A percentile compares a stretch with the other conserved stretches of the same genome.
Evolutionary conservation across 2,329 filamentous ascomycete species (phyloP).

Genomic region (Ceratocystis variospora): DNA sequence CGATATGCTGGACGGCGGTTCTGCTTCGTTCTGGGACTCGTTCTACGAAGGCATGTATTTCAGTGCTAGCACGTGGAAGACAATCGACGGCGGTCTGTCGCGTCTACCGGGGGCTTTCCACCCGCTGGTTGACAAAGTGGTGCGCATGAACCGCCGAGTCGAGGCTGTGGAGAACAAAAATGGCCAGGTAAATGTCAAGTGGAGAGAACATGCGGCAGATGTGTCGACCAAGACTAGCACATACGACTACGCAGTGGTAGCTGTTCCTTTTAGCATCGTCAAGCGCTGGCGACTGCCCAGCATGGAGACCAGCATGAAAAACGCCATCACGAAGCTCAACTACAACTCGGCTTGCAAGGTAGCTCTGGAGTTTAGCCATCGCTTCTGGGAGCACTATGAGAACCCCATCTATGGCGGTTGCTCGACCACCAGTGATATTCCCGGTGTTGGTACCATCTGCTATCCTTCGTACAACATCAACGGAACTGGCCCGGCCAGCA

Average conservation of each 20-base stretch:
- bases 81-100: slow-evolving; percentile 42
- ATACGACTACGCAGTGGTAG: slow-evolving; percentile 54
- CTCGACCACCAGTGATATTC: slow-evolving; percentile 39
- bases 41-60: slow-evolving; percentile 23
- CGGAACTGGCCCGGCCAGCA: slow-evolving; percentile 45
- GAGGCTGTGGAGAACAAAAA: slow-evolving; percentile 38
- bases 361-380: slow-evolving; percentile 52
- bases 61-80: slow-evolving; percentile 20
- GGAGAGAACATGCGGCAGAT: slow-evolving; percentile 34
- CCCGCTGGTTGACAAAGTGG: slow-evolving; percentile 43
- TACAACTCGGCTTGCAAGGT: slow-evolving; percentile 42
- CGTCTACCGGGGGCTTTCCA: slow-evolving; percentile 48
- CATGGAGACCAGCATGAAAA: slow-evolving; percentile 30
- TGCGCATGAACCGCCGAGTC: slow-evolving; percentile 43
- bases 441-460: slow-evolving; percentile 47
- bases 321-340: slow-evolving; percentile 35
- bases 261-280: slow-evolving; percentile 50
- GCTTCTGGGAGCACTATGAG: slow-evolving; percentile 42
- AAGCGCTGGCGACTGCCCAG: slow-evolving; percentile 45
- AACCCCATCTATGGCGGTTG: slow-evolving; percentile 51
- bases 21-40: slow-evolving; percentile 21
- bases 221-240: slow-evolving; percentile 32
- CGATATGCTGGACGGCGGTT: slow-evolving; percentile 26
- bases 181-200: slow-evolving; percentile 44
- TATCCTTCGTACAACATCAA: slow-evolving; percentile 57